Percentiles rank a stretch among this genome's conserved stretches.
phyloP scores from a whole-genome alignment of 1,284 basidiomycete genomes.

The Pulchroboletus neoregius region DNA sequence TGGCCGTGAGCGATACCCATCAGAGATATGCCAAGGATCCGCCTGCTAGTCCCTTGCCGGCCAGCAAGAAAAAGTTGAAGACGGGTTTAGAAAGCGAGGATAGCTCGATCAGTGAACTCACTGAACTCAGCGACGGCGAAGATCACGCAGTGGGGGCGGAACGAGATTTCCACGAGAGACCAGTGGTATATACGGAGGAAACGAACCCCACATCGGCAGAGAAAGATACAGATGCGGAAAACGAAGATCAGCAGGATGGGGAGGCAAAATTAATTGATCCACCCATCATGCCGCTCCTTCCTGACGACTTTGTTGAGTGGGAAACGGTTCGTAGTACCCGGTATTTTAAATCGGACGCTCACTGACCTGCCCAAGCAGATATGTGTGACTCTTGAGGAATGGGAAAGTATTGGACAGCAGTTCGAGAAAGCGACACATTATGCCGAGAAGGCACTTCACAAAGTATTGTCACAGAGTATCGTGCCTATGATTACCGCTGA shows the following conservation, averaged over 20 bases:
- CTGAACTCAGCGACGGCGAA: conserved; percentile 56
- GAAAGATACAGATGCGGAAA: not conserved
- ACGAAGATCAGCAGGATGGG: conserved; percentile 5
- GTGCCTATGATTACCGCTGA: conserved; percentile 65
- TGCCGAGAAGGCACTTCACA: conserved; percentile 73
- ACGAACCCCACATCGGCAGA: not conserved
- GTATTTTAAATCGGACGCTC: not conserved
- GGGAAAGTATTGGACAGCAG: conserved; percentile 68
- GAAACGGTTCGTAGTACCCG: conserved; percentile 60
- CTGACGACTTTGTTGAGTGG: conserved; percentile 72
- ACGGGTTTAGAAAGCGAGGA: conserved; percentile 56
- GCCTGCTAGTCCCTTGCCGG: conserved; percentile 8
- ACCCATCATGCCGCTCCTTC: conserved; percentile 23
- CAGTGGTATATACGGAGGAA: conserved; percentile 5
- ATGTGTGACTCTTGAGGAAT: conserved; percentile 74
- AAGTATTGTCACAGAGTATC: conserved; percentile 59
- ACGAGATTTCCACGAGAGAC: conserved; percentile 5
- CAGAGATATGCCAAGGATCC: conserved; percentile 13
- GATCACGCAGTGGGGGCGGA: conserved; percentile 16
- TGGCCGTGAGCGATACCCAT: conserved; percentile 35
- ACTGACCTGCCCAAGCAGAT: conserved; percentile 44
- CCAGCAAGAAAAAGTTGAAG: conserved; percentile 30
- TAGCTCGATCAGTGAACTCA: conserved; percentile 62
- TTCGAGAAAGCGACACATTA: conserved; percentile 77
- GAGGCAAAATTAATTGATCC: not conserved